Evolutionary conservation across 2,329 filamentous ascomycete species (phyloP), one percentile per base, ranked within the genome.

Genomic region (Pseudogymnoascus sp.): DNA sequence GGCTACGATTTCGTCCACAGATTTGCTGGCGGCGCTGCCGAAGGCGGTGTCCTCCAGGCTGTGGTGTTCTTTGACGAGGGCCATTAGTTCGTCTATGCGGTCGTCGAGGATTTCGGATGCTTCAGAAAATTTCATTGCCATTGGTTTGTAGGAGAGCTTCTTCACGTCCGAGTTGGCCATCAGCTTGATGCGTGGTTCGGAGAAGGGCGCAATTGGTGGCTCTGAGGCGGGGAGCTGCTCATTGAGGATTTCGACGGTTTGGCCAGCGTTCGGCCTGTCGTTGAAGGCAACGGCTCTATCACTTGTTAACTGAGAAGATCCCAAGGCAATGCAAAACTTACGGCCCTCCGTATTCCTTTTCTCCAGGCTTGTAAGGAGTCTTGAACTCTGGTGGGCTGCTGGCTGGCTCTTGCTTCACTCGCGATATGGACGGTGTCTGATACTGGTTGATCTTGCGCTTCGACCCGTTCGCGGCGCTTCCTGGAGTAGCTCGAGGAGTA

Each of bases 71-170:
- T 90, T 86, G 4, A 96, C 80, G 1, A 92, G 74, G n/a, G 79
- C 77, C 63, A 85, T 81, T 69, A 97, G 96, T 65, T 92, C 91
- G 68, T 97, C 92, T 77, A 99, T 97, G 68, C 92, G 83, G 74
- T 97, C 93, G 74, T 99, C 94, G 6, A 97, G 81, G 47, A 96
- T 90, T 73, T 96, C 92, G 4, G 93, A 96, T 0, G 91, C 86
- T 72, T 97, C 92, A 4, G 90, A 92, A 5, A 94, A 80, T 70
- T 96, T 96, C 92, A 97, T 96, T 1, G 90, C 88, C 80, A 97
- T 87, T 1, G 92, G 90, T 71, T 92, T 94, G 75, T 97, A 99
- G 0, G 80, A 85, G 67, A 97, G 87, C 72, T 96, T 97, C 72
- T 92, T 92, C 70, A 91, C 82, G 72, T 97, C 93, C 1, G 91